Evolutionary conservation across 2,329 filamentous ascomycete genomes (phyloP).

Genomic region (Beauveria sp.): DNA sequence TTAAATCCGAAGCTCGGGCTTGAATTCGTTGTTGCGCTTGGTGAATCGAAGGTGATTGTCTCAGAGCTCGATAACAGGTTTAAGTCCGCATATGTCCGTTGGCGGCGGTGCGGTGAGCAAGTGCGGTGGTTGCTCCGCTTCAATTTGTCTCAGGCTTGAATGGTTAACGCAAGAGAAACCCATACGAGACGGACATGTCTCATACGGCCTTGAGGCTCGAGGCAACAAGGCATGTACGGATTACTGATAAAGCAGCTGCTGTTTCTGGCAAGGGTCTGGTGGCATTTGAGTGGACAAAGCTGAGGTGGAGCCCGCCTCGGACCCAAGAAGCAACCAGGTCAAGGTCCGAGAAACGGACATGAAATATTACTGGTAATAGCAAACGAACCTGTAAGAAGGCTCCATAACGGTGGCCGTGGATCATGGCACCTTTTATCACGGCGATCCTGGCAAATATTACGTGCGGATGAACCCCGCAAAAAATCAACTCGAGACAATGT

Average conservation of each 20-base stretch:
- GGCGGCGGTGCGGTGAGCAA: background rate
- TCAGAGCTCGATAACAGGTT: background rate
- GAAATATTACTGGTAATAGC: no score
- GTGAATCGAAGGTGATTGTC: background rate
- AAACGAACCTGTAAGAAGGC: background rate
- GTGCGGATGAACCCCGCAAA: background rate
- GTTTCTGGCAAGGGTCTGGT: background rate
- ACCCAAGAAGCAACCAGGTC: background rate
- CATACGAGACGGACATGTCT: constrained; percentile 3
- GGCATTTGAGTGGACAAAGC: background rate
- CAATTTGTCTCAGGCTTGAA: background rate
- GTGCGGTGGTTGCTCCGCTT: background rate
- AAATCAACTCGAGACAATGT: background rate
- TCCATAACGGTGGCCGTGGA: background rate
- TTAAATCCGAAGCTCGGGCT: background rate
- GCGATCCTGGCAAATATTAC: background rate
- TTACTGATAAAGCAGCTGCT: background rate
- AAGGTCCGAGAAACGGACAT: constrained; percentile 4
- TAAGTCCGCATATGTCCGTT: background rate
- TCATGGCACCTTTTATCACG: background rate
- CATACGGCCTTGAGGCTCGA: background rate
- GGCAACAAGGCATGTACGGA: no score
- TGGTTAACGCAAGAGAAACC: background rate
- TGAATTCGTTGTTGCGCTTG: background rate
- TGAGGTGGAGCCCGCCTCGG: constrained; percentile 1